These are phyloP conservation scores for Calvatia gigantea DNA, from an alignment of 768 basidiomycete genomes.

Conservation along the genomic window DNA sequence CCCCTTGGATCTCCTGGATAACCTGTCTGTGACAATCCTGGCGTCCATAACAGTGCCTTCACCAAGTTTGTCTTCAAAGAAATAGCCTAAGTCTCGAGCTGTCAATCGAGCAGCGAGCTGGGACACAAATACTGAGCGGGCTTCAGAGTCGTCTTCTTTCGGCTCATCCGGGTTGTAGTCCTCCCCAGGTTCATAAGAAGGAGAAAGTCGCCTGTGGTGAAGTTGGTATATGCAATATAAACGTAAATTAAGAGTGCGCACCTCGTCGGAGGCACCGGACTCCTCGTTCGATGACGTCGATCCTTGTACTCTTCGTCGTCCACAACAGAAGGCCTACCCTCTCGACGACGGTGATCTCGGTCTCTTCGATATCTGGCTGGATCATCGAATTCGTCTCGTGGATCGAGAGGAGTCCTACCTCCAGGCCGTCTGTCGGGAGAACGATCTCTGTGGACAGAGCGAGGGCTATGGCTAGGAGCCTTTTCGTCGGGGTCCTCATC, in stretches of 20 bases:
- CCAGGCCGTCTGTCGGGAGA: constrained; percentile 53
- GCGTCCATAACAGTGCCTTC: constrained; percentile 94
- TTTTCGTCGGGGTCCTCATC: constrained; percentile 49
- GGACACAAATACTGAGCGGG: constrained; percentile 97
- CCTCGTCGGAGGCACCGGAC: constrained; percentile 45
- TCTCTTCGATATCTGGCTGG: constrained; percentile 40
- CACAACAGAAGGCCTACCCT: constrained; percentile 33
- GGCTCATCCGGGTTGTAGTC: constrained; percentile 87
- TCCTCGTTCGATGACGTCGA: constrained; percentile 31
- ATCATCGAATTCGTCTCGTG: constrained; percentile 64
- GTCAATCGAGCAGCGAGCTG: constrained; percentile 97
- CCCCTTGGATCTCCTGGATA: constrained; percentile 98
- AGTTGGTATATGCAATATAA: constrained; percentile 4
- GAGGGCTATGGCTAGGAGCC: constrained; percentile 46
- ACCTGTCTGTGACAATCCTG: constrained; percentile 90
- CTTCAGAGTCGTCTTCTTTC: constrained; percentile 95
- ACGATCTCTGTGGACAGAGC: constrained; percentile 37
- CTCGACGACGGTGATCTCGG: constrained; percentile 25
- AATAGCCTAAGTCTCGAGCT: constrained; percentile 95
- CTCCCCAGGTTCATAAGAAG: constrained; percentile 61
- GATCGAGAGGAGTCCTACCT: constrained; percentile 45
- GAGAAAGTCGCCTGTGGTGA: constrained; percentile 58
- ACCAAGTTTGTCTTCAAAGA: constrained; percentile 97
- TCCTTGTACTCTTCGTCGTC: constrained; percentile 39
- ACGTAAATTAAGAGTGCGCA: constrained; percentile 23